Evolutionary conservation across 441 rosid species (phyloP).

Genomic region (Codiaeum variegatum): DNA sequence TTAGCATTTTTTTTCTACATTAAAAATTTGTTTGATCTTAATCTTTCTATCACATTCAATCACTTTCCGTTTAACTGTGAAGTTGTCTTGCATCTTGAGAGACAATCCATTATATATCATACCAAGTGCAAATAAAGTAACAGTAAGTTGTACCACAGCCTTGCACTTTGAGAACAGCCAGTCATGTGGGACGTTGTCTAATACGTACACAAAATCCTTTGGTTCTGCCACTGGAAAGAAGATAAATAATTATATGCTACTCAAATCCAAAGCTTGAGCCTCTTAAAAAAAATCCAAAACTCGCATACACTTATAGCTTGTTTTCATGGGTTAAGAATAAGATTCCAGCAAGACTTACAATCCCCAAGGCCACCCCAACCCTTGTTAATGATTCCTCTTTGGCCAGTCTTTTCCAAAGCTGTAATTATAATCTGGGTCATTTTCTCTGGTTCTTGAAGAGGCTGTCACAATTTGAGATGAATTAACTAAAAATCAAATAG

Average conservation of each 20-base stretch:
- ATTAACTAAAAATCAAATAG: neutral
- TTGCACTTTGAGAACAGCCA: slow-evolving; percentile 91
- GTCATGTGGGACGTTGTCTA: slow-evolving; percentile 93
- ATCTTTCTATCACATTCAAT: too few relatives aligned
- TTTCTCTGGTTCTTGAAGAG: slow-evolving; percentile 84
- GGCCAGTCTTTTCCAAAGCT: slow-evolving; percentile 74
- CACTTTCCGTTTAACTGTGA: too few relatives aligned
- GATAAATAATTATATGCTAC: neutral
- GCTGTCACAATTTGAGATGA: slow-evolving; percentile 36
- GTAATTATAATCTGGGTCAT: slow-evolving; percentile 82
- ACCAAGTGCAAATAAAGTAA: neutral
- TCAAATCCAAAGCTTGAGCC: neutral
- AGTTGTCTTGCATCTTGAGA: too few relatives aligned
- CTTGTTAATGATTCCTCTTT: slow-evolving; percentile 94
- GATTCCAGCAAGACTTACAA: slow-evolving; percentile 42
- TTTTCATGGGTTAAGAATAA: neutral
- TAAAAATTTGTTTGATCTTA: too few relatives aligned
- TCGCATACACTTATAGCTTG: neutral
- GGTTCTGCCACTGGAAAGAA: slow-evolving; percentile 70
- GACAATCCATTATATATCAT: too few relatives aligned
- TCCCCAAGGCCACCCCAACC: slow-evolving; percentile 99
- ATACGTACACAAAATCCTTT: slow-evolving; percentile 61
- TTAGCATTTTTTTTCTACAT: too few relatives aligned
- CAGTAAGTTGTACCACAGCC: slow-evolving; percentile 73
- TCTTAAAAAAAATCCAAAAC: neutral